phyloP scores from a whole-genome alignment of 1,284 basidiomycete species.

The Fomitiporia mediterranea region DNA sequence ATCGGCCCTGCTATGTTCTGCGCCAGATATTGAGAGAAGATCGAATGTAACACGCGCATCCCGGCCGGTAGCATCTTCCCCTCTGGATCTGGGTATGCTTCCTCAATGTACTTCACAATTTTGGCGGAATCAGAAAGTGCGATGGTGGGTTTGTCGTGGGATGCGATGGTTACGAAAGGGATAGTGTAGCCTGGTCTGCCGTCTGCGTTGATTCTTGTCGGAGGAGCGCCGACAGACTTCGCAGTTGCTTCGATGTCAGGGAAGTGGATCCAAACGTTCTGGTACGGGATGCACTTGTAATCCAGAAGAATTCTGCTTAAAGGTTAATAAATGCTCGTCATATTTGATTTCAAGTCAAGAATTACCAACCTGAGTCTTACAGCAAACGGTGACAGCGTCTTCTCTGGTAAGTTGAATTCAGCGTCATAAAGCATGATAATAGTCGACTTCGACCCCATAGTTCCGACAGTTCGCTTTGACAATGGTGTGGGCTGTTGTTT shows the following conservation, averaged over 20 bases:
- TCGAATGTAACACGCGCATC: conserved; percentile 29
- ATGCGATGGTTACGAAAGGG: conserved; percentile 31
- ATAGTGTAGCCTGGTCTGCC: conserved; percentile 34
- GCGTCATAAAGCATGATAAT: conserved; percentile 31
- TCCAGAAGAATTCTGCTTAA: conserved; percentile 32
- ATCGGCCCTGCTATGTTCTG: conserved; percentile 16
- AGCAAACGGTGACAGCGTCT: conserved; percentile 30
- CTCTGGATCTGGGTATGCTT: conserved; percentile 36
- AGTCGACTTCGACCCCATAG: background rate
- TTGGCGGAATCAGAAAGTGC: conserved; percentile 35
- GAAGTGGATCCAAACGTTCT: conserved; percentile 39
- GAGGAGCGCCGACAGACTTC: conserved; percentile 31
- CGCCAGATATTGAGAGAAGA: conserved; percentile 26
- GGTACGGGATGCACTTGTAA: conserved; percentile 38
- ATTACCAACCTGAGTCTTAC: conserved; percentile 30
- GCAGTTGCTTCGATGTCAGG: conserved; percentile 35
- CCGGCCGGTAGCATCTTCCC: conserved; percentile 31
- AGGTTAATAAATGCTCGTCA: background rate
- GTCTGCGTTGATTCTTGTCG: conserved; percentile 28
- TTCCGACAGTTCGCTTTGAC: background rate
- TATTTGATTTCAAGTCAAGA: conserved; percentile 25
- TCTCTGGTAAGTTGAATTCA: conserved; percentile 20
- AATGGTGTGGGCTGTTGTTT: background rate
- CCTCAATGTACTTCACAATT: conserved; percentile 44
- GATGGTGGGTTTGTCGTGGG: conserved; percentile 27